A percentile compares a stretch with the other conserved stretches of the same genome.
Conservation (phyloP, 352 stramenopile species). For the Phytophthora constricta region DNA sequence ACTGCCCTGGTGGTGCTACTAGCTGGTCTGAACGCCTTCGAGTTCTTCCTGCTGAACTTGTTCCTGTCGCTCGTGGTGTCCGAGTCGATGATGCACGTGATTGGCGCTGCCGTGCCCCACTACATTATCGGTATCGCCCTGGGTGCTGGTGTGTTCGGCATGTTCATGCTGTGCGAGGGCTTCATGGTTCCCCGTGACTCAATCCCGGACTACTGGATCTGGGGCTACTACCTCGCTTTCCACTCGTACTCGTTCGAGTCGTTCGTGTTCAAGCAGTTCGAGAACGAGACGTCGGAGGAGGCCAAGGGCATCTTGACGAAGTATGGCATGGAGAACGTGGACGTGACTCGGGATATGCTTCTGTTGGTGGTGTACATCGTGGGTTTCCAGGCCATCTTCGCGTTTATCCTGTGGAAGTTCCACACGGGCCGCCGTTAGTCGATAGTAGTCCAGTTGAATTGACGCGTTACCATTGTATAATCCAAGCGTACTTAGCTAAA, state of each 20-base stretch:
- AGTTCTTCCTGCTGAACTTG: slow-evolving; percentile 67
- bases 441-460: slow-evolving; percentile 2
- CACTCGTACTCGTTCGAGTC: slow-evolving; percentile 85
- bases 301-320: slow-evolving; percentile 28
- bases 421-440: neutral
- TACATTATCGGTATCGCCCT: slow-evolving; percentile 86
- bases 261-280: slow-evolving; percentile 84
- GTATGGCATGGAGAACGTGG: slow-evolving; percentile 54
- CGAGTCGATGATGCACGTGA: slow-evolving; percentile 82
- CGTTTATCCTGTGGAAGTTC: slow-evolving; percentile 24
- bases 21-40: slow-evolving; percentile 61
- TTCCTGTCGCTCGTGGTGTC: slow-evolving; percentile 76
- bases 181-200: slow-evolving; percentile 70
- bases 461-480: slow-evolving; percentile 4
- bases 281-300: slow-evolving; percentile 25
- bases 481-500: neutral
- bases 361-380: slow-evolving; percentile 41
- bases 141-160: slow-evolving; percentile 72
- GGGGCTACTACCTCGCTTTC: slow-evolving; percentile 87
- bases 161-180: slow-evolving; percentile 84
- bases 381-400: slow-evolving; percentile 41
- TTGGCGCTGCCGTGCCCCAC: slow-evolving; percentile 73
- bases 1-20: slow-evolving; percentile 57
- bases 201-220: slow-evolving; percentile 78
- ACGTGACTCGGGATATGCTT: slow-evolving; percentile 49